Percentiles rank a stretch among this genome's conserved stretches.
phyloP scores from a whole-genome alignment of 163 green algal genomes.

The Scenedesmus sp. region DNA sequence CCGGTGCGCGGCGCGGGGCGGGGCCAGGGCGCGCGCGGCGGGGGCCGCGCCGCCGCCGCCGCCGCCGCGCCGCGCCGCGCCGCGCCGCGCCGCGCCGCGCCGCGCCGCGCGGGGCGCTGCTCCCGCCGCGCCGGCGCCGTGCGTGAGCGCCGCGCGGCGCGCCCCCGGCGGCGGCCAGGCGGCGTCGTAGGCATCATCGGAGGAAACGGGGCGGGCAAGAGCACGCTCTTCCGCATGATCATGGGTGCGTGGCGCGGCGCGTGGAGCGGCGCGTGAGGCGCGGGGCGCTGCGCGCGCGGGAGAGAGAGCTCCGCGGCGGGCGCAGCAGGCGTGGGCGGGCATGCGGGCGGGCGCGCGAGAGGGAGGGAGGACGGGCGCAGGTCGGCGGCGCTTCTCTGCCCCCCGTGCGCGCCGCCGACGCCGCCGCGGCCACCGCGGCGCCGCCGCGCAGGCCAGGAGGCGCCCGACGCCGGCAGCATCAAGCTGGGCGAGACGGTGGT shows the following conservation, averaged over 20 bases:
- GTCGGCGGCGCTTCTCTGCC: background rate
- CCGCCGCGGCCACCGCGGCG: too few species aligned
- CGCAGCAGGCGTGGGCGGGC: too few species aligned
- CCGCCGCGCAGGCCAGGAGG: too few species aligned
- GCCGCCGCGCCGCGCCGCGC: too few species aligned
- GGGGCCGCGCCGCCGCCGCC: too few species aligned
- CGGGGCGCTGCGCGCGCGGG: background rate
- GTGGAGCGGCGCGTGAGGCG: background rate
- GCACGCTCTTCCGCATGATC: slow-evolving; percentile 87
- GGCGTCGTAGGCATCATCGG: slow-evolving; percentile 83
- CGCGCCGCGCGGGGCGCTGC: too few species aligned
- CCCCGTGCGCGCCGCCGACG: too few species aligned
- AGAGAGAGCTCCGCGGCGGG: background rate
- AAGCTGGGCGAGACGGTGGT: slow-evolving; percentile 81
- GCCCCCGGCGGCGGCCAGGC: slow-evolving; percentile 15
- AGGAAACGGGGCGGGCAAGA: slow-evolving; percentile 85
- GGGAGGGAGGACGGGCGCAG: background rate
- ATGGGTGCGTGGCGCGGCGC: slow-evolving; percentile 50
- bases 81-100: too few species aligned
- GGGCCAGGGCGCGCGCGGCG: too few species aligned
- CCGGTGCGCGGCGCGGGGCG: slow-evolving; percentile 42
- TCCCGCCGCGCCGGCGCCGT: too few species aligned
- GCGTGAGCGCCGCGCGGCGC: too few species aligned
- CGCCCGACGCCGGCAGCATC: slow-evolving; percentile 52
- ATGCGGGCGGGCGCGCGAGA: too few species aligned